Conservation (phyloP, 805 yeast genomes). For the Spathaspora boniae region DNA sequence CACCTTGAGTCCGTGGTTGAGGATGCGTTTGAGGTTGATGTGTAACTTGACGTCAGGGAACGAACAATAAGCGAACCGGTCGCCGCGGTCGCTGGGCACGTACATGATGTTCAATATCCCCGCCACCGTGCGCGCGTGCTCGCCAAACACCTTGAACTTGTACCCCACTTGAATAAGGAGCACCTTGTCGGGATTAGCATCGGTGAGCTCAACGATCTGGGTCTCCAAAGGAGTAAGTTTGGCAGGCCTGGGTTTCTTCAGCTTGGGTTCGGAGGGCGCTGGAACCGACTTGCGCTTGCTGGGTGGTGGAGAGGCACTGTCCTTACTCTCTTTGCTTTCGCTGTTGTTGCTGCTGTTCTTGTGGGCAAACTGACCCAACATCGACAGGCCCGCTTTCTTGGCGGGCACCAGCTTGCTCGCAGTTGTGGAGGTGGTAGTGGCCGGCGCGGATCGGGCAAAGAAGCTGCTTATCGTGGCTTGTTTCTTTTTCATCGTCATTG, state of each 20-base stretch:
- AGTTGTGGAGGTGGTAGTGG: no score
- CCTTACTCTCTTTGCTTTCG: no score
- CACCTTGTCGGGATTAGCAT: conserved; percentile 58
- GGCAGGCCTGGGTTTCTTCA: conserved; percentile 37
- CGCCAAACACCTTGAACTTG: conserved; percentile 81
- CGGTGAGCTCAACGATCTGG: conserved; percentile 69
- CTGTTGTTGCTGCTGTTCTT: no score
- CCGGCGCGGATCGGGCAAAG: no score
- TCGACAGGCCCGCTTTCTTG: no score
- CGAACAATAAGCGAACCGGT: conserved; percentile 74
- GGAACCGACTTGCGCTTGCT: no score
- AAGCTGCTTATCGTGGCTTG: conserved; percentile 5
- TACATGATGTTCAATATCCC: conserved; percentile 65
- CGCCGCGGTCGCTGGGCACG: conserved; percentile 65
- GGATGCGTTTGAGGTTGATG: conserved; percentile 69
- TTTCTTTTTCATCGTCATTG: background rate
- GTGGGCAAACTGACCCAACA: no score
- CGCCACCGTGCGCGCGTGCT: conserved; percentile 75
- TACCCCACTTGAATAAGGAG: conserved; percentile 88
- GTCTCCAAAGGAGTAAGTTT: conserved; percentile 68
- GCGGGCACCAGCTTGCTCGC: no score
- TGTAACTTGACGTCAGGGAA: conserved; percentile 78
- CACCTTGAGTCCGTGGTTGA: conserved; percentile 71
- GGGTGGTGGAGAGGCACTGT: no score
- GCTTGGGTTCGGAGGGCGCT: no score